A percentile compares a stretch with the other conserved stretches of the same genome.
These are phyloP conservation scores for Conticribra weissflogii DNA, from an alignment of 108 stramenopile species.

Conservation along the genomic window DNA sequence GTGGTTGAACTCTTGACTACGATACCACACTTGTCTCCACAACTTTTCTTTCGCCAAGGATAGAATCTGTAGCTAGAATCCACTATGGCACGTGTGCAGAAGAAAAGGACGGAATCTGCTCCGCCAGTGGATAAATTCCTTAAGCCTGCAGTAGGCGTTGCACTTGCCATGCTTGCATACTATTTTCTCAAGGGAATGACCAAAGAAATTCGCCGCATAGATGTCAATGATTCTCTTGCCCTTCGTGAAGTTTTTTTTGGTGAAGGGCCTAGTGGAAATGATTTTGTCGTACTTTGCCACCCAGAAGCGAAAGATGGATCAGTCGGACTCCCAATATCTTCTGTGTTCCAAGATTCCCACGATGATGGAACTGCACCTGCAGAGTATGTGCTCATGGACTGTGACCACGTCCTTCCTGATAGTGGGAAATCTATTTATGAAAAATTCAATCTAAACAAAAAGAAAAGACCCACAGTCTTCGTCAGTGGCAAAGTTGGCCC, in stretches of 20 bases:
- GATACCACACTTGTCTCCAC: no score
- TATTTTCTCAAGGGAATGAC: constrained; percentile 71
- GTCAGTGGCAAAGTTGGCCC: constrained; percentile 74
- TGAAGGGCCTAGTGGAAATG: constrained; percentile 61
- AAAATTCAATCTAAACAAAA: constrained; percentile 76
- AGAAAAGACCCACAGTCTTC: constrained; percentile 78
- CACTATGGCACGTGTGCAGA: constrained; percentile 37
- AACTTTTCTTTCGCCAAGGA: no score
- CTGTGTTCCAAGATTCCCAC: constrained; percentile 79
- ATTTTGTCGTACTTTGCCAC: constrained; percentile 83
- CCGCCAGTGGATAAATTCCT: constrained; percentile 74
- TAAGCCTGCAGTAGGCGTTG: constrained; percentile 75
- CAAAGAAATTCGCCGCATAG: constrained; percentile 67
- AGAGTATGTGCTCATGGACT: constrained; percentile 79
- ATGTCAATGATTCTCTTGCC: constrained; percentile 70
- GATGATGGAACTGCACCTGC: constrained; percentile 67
- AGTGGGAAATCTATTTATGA: constrained; percentile 78
- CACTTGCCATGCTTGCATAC: constrained; percentile 70
- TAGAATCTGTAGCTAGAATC: no score
- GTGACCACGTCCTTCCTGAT: constrained; percentile 62
- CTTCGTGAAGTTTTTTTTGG: constrained; percentile 86
- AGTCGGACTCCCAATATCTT: constrained; percentile 55
- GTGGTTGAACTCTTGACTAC: no score
- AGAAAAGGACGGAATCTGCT: constrained; percentile 38
- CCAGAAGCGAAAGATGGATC: constrained; percentile 46